Base-by-base conservation (phyloP, 805 yeast genomes). In the Dipodascopsis uninucleata region DNA sequence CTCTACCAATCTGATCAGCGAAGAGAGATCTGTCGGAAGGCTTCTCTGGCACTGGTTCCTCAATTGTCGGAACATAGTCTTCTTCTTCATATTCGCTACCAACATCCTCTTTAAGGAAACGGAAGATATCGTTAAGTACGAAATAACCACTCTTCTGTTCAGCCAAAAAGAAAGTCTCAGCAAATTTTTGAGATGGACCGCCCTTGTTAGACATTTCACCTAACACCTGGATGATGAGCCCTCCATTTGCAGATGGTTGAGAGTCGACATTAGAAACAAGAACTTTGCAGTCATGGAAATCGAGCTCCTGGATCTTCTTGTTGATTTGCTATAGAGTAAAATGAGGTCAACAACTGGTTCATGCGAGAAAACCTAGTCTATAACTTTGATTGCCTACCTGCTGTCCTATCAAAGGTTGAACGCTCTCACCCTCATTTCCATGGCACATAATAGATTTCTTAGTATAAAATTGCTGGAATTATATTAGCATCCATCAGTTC, bases 91-190 rank as follows among this genome's bases (percentile, higher is more conserved):
- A 35, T 3, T 39, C 49, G 10, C 46, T 32, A 14, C 42, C 48
- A 32, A 49, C 55, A 23, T 62, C 65, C 33, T 66, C 67, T 53
- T 61, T 59, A 41, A 67, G 43, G 44, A 61, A 57, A 16, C 70
- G 61, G 51, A 68, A 60, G 23, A 70, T 61, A 47, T 69, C 73
- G 49, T 65, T 65, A 41, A 63, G 43, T 23, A 69, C 66, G 43
- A 44, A 65, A 52, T 63, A 64, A 6, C 64, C 62, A 9, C 52
- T 44, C 26, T 49, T 41, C 31, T 56, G 61, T 28, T 53, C 51
- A 24, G 69, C 68, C 46, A 69, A 55, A 36, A 68, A 58, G 42
- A 69, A 67, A 7, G 72, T 65, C 57, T 69, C 72, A 14, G 59
- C 64, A 49, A 69, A 69, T 59, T 66, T 67, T 47, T 59, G 61